Base-by-base conservation (phyloP, 2,329 filamentous ascomycete genomes). In the Ilyonectria mors-panacis region DNA sequence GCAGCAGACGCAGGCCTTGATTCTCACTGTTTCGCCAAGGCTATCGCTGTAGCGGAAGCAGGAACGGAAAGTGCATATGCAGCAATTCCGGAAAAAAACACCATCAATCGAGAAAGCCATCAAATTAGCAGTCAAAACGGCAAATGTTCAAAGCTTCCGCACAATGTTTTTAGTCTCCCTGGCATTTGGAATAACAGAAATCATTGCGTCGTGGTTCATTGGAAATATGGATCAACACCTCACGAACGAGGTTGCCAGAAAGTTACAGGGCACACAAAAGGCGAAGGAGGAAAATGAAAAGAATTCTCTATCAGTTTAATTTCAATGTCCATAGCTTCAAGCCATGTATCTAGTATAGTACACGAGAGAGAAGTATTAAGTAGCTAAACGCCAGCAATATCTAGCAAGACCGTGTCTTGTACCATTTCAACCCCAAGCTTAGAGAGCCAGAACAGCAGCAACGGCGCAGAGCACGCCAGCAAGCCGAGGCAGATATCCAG, bases 151-250 rank as follows among this genome's bases (percentile, higher is more conserved):
- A 35, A 60, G 45, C 47, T 53, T 51, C 12, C 58, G 33, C 4
- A 60, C 58, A 13, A 60, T 60, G 58, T 60, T 60, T 12, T 19
- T 60, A 9, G 58, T 60, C 4, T 23, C 44, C 12, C 39, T 60
- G 3, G 45, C 44, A 7, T 60, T 60, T 30, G 58, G 58, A 6
- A 6, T 61, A 13, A 53, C 35, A 15, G 45, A 47, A 6, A 21
- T 54, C 19, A 4, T 53, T n/a, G 35, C 58, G 4, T 61, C 48
- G 10, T 61, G 35, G 58, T 54, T 54, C 28, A 45, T 61, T 21
- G 37, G 58, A 42, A 53, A 61, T 47, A 30, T 61, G 58, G 47
- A 61, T 30, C 30, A 54, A 10, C 23, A 28, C 45, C 35, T 45
- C 5, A 61, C 47, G 10, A 21, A 23, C 17, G 58, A 61, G 21